Evolutionary conservation across 768 basidiomycete species (phyloP), one percentile per base, ranked within the genome.

Genomic region (Kwoniella botswanensis): DNA sequence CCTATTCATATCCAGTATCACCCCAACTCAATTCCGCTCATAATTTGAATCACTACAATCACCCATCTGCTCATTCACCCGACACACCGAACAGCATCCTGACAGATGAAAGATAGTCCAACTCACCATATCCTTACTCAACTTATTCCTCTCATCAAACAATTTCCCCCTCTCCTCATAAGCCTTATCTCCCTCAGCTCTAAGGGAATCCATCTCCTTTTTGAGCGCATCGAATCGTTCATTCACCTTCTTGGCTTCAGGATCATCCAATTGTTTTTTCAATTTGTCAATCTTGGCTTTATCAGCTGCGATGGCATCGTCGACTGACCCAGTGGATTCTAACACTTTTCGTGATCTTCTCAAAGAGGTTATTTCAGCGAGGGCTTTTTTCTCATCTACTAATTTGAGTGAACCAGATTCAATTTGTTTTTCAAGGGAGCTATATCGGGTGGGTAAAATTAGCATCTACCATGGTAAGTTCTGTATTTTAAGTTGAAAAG

Each of bases 381-480:
- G 87, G 4, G 94, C 92, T 63, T 93, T 90, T 85, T 97, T 98
- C 85, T 99, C 97, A 67, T 97, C 95, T 29, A 90, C 94, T 69
- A 98, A 87, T 82, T 93, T 97, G 88, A 99, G 87, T 69, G 78
- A 89, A 26, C 96, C 96, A 4, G 93, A 93, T 81, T 98, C 96
- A 64, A 99, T 90, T 82, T 94, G 92, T 79, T 89, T 91, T 61
- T 98, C 93, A 70, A 97, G 86, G 71, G 90, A 86, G 76, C 93
- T 95, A 58, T n/a, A 52, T 35, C 43, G 9, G 15, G 24, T 21
- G 11, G 17, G 17, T 18, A 60, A 18, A 58, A 29, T 13, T 26
- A 26, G 56, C 15, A 15, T 29, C 24, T 22, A 29, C 13, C 56
- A 0, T 7, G 6, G 35, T 35, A 35, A 6, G 7, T 35, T 6